Conservation (phyloP, 305 asterid species). For the Solanum hybrid region DNA sequence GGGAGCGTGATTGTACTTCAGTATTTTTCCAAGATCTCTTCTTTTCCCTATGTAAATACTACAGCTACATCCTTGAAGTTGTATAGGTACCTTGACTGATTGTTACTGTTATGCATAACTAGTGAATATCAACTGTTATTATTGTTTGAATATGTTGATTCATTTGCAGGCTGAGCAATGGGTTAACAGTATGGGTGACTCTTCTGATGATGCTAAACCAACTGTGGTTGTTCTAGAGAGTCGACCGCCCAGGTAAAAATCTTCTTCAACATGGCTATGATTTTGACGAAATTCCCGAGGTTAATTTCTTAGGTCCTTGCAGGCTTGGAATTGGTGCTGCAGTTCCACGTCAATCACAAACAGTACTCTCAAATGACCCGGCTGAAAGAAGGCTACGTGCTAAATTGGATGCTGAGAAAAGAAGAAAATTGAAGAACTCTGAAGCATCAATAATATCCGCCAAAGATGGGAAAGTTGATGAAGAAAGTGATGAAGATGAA, state of each 20-base stretch:
- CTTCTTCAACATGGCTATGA: background rate
- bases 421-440: constrained; percentile 23
- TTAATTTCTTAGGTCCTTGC: constrained; percentile 10
- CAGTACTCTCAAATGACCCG: constrained; percentile 35
- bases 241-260: constrained; percentile 61
- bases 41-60: background rate
- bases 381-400: constrained; percentile 49
- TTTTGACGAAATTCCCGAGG: background rate
- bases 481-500: constrained; percentile 57
- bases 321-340: constrained; percentile 86
- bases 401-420: constrained; percentile 39
- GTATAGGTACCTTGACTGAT: background rate
- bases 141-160: background rate
- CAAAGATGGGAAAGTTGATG: constrained; percentile 25
- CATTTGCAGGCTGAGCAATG: constrained; percentile 64
- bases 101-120: background rate
- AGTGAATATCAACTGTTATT: background rate
- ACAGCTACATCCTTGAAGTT: background rate
- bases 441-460: constrained; percentile 26
- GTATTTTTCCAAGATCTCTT: background rate
- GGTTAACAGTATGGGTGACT: constrained; percentile 52
- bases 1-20: background rate
- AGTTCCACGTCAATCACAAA: constrained; percentile 48
- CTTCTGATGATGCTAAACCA: constrained; percentile 24
- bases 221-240: constrained; percentile 35